phyloP scores from a whole-genome alignment of 1,284 basidiomycete species.

The Irpex sp. region DNA sequence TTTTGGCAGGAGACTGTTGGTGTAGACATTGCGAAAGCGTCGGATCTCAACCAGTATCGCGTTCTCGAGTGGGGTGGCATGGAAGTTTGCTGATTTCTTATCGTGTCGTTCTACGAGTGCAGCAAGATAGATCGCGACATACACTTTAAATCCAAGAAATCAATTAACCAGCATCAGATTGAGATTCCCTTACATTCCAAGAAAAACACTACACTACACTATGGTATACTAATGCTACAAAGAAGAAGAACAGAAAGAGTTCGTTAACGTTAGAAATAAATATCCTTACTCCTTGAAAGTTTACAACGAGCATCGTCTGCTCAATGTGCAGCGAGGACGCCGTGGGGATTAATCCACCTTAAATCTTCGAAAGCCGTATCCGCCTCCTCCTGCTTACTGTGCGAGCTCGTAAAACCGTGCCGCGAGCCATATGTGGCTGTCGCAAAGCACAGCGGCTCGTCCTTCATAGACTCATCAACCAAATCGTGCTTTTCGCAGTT shows the following conservation, averaged over 20 bases:
- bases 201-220: not conserved
- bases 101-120: too few relatives aligned
- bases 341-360: conserved; percentile 25
- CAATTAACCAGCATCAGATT: too few relatives aligned
- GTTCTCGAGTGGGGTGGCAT: conserved; percentile 38
- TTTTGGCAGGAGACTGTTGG: not conserved
- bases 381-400: not conserved
- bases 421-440: conserved; percentile 1
- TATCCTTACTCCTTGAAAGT: not conserved
- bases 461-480: conserved; percentile 3
- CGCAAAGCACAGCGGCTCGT: conserved; percentile 2
- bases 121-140: too few relatives aligned
- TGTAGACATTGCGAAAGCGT: conserved; percentile 17
- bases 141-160: too few relatives aligned
- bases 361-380: conserved; percentile 16
- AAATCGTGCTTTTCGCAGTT: not conserved
- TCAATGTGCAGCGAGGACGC: conserved; percentile 10
- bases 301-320: not conserved
- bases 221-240: not conserved
- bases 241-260: not conserved
- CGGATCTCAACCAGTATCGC: conserved; percentile 24
- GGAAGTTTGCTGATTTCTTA: conserved; percentile 22
- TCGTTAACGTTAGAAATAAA: not conserved
- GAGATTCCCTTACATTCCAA: too few relatives aligned
- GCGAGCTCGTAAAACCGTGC: not conserved